Evolutionary conservation across 2,329 filamentous ascomycete species (phyloP).

Genomic region (Stemphylium beticola): DNA sequence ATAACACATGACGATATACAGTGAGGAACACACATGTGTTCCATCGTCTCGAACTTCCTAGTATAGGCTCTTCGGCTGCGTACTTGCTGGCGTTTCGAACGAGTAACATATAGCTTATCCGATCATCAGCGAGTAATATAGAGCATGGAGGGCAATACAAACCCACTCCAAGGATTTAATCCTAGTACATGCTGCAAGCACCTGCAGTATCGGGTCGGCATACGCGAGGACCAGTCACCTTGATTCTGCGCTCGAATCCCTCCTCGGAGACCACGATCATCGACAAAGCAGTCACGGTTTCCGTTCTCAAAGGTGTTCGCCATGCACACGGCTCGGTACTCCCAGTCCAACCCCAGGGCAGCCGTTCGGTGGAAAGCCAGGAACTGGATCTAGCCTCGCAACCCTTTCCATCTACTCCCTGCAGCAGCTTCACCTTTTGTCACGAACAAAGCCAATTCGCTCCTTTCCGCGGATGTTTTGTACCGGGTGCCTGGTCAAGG

Average conservation of each 20-base stretch:
- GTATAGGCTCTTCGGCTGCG: neutral
- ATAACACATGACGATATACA: neutral
- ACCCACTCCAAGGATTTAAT: neutral
- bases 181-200: constrained; percentile 1
- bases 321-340: neutral
- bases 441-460: constrained; percentile 14
- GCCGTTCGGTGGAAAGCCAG: neutral
- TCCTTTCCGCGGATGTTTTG: neutral
- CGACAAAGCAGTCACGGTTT: neutral
- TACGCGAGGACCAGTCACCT: neutral
- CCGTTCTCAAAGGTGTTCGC: neutral
- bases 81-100: neutral
- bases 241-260: neutral
- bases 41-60: neutral
- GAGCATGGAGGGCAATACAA: neutral
- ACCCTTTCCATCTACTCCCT: neutral
- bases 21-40: neutral
- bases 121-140: neutral
- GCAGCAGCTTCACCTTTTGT: constrained; percentile 11
- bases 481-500: constrained; percentile 24
- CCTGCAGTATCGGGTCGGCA: neutral
- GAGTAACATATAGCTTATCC: constrained; percentile 2
- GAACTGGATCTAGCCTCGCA: neutral
- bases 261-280: neutral
- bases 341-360: neutral